Base-by-base conservation (phyloP, 345 rosid genomes). In the Eucalyptus urophylla region DNA sequence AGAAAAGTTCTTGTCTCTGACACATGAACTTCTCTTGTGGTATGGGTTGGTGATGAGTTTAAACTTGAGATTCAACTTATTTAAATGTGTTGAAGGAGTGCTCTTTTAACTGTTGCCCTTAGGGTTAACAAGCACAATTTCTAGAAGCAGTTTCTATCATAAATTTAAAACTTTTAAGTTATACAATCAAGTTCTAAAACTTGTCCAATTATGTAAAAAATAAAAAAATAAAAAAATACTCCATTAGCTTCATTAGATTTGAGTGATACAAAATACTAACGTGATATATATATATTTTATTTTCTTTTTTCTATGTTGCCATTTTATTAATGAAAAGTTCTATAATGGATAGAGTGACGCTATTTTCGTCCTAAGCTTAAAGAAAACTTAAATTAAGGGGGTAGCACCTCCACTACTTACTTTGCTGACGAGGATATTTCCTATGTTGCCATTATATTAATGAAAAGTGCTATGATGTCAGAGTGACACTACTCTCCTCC, bases 201-300 rank as follows among this genome's bases (percentile, higher is more conserved):
- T 65, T 65, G 8, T 65, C 37, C 0, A 65, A 65, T 65, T 29
- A 14, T 62, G 10, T 29, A 14, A 53, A 19, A 3, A 51, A 49
- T 3, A 3, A 49, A 51, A n/a, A n/a, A n/a, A n/a, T n/a, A n/a
- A n/a, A 3, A 3, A 53, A 19, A 19, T 1, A 2, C 37, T n/a
- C 11, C 19, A 3, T 4, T 65, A 65, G 19, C 8, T 65, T 15
- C 37, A 14, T 65, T 0, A 8, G 3, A 14, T 65, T 65, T 65
- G 33, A 29, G 19, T 65, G 72, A n/a, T 2, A 65, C 0, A 65
- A 65, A 65, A 1, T 65, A 14, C 1, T 3, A 16, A n/a, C 1
- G 2, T n/a, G 5, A n/a, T 14, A 25, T 62, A n/a, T 62, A 4
- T 29, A 4, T 17, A 37, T 1, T 2, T 24, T 62, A 0, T 31